Evolutionary conservation across 805 yeast genomes (phyloP).

Genomic region (Candida taoyuanica): DNA sequence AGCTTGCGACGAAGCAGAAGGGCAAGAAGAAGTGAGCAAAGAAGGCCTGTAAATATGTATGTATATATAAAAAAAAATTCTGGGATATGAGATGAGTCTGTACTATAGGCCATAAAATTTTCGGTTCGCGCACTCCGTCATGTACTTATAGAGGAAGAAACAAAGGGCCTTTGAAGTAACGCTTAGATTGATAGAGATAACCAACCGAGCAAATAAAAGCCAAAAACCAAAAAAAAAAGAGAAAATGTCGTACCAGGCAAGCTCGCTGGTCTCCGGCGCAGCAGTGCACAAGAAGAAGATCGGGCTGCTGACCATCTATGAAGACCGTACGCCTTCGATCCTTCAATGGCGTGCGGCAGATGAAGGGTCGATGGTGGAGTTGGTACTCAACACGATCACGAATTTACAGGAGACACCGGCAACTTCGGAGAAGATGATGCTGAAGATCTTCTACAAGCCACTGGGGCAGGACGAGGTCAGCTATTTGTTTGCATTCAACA

Average conservation of each 20-base stretch:
- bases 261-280: slow-evolving; percentile 43
- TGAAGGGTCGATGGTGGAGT: slow-evolving; percentile 35
- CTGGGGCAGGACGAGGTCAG: slow-evolving; percentile 29
- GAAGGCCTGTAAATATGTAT: slow-evolving; percentile 1
- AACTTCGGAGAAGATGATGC: slow-evolving; percentile 58
- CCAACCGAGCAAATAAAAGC: no score
- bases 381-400: slow-evolving; percentile 38
- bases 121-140: neutral
- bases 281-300: slow-evolving; percentile 50
- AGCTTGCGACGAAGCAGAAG: slow-evolving; percentile 43
- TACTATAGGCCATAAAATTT: no score
- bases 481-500: slow-evolving; percentile 58
- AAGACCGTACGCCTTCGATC: slow-evolving; percentile 52
- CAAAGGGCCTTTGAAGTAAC: neutral
- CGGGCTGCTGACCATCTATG: slow-evolving; percentile 52
- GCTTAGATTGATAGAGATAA: slow-evolving; percentile 21
- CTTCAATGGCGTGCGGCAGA: slow-evolving; percentile 59
- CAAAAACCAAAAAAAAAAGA: no score
- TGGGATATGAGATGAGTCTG: no score
- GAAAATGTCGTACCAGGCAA: neutral
- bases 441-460: slow-evolving; percentile 48
- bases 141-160: neutral
- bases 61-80: no score
- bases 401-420: slow-evolving; percentile 68
- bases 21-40: slow-evolving; percentile 34